Percentiles rank a stretch among this genome's conserved stretches.
Conservation (phyloP, 148 eudicot genomes). For the Silene latifolia region DNA sequence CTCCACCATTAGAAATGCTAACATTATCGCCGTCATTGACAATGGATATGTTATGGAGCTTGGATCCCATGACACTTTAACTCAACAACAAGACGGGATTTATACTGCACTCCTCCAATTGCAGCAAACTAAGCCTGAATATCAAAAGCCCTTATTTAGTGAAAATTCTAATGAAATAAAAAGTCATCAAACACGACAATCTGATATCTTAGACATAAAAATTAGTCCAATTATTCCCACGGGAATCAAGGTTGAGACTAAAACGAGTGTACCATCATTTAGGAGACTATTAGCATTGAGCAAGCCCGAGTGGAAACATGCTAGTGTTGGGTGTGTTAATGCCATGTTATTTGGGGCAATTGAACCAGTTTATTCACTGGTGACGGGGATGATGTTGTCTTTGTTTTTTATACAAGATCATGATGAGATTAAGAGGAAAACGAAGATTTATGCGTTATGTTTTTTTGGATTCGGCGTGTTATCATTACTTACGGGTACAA, state of each 20-base stretch:
- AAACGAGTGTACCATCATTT: slow-evolving; percentile 46
- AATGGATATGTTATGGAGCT: slow-evolving; percentile 49
- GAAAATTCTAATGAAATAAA: neutral
- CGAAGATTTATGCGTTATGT: slow-evolving; percentile 41
- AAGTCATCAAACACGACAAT: neutral
- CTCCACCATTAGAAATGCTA: slow-evolving; percentile 68
- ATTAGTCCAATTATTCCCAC: no score
- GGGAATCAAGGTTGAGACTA: neutral
- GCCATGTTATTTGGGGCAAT: slow-evolving; percentile 69
- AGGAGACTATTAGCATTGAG: slow-evolving; percentile 57
- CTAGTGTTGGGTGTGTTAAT: slow-evolving; percentile 43
- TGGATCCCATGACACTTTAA: slow-evolving; percentile 54
- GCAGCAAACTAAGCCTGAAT: slow-evolving; percentile 37
- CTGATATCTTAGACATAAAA: neutral
- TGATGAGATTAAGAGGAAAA: slow-evolving; percentile 47
- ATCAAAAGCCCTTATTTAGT: neutral
- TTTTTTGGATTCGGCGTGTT: slow-evolving; percentile 63
- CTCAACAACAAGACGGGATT: slow-evolving; percentile 29
- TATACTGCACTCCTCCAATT: slow-evolving; percentile 50
- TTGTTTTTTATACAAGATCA: slow-evolving; percentile 56
- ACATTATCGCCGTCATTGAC: slow-evolving; percentile 52
- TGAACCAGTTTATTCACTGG: slow-evolving; percentile 56
- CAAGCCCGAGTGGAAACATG: slow-evolving; percentile 73
- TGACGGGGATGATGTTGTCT: slow-evolving; percentile 66
- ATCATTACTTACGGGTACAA: slow-evolving; percentile 42